Conservation (phyloP, 73 alveolate genomes). For the Tetrahymena borealis region DNA sequence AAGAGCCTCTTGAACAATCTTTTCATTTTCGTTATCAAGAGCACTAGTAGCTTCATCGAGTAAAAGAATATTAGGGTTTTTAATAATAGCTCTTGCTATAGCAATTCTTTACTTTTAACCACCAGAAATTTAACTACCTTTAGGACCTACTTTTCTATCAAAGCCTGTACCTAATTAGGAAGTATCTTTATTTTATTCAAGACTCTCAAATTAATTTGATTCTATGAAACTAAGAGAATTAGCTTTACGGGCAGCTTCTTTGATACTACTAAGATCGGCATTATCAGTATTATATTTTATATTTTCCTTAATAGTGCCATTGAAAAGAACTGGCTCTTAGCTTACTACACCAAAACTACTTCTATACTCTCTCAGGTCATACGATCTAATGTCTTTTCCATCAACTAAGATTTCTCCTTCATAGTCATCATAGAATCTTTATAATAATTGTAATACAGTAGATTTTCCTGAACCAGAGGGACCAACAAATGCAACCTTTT, state of each 20-base stretch:
- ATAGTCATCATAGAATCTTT: slow-evolving; percentile 65
- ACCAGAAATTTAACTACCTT: slow-evolving; percentile 47
- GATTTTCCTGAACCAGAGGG: slow-evolving; percentile 86
- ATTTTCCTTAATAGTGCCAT: slow-evolving; percentile 72
- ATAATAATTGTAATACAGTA: slow-evolving; percentile 57
- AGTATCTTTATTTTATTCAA: not conserved
- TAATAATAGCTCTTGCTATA: slow-evolving; percentile 44
- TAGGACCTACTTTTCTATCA: slow-evolving; percentile 34
- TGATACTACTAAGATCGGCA: slow-evolving; percentile 49
- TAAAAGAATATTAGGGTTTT: slow-evolving; percentile 35
- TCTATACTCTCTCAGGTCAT: slow-evolving; percentile 57
- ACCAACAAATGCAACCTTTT: slow-evolving; percentile 82
- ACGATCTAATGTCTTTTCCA: slow-evolving; percentile 56
- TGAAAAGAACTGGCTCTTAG: slow-evolving; percentile 87
- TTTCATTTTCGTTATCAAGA: slow-evolving; percentile 20
- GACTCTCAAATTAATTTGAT: not conserved
- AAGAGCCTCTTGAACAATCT: slow-evolving; percentile 24
- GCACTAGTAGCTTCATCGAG: slow-evolving; percentile 65
- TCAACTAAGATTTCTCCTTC: slow-evolving; percentile 66
- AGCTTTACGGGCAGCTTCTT: slow-evolving; percentile 72
- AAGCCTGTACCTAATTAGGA: slow-evolving; percentile 1
- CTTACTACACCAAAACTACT: slow-evolving; percentile 67
- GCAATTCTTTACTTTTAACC: slow-evolving; percentile 57
- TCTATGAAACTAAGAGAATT: slow-evolving; percentile 43
- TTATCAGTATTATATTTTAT: slow-evolving; percentile 52